These are phyloP conservation scores for Trypanosoma congolense DNA, from an alignment of 208 protist species.

Conservation along the genomic window DNA sequence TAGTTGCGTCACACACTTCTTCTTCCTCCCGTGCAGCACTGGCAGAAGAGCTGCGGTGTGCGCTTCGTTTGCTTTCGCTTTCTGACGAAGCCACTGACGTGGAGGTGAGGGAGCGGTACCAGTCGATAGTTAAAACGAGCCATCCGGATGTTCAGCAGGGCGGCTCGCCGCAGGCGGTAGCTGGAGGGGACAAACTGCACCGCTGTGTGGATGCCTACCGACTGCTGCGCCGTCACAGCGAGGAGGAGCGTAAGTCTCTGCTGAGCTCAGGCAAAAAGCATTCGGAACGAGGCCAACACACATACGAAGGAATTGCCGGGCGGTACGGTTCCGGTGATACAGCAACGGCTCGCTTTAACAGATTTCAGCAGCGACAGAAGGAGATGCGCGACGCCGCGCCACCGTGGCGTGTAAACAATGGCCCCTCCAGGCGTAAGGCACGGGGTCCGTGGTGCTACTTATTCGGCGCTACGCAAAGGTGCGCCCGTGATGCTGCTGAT, in stretches of 20 bases:
- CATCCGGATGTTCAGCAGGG: constrained; percentile 46
- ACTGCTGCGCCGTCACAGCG: constrained; percentile 32
- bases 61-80: constrained; percentile 39
- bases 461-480: background rate
- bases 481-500: background rate
- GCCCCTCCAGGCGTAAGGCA: constrained; percentile 2
- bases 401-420: constrained; percentile 19
- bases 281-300: constrained; percentile 35
- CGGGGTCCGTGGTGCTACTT: constrained; percentile 16
- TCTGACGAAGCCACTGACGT: constrained; percentile 36
- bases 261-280: constrained; percentile 16
- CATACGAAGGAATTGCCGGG: constrained; percentile 23
- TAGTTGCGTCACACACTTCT: too few species aligned
- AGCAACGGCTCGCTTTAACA: constrained; percentile 30
- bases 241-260: constrained; percentile 38
- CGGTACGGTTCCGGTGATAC: constrained; percentile 13
- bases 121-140: constrained; percentile 37
- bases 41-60: constrained; percentile 29
- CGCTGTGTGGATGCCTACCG: constrained; percentile 54
- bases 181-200: constrained; percentile 18
- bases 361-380: constrained; percentile 7
- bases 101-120: constrained; percentile 58
- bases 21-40: too few species aligned
- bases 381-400: constrained; percentile 17
- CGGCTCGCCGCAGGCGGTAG: background rate